Base-by-base conservation (phyloP, 441 rosid species). In the Flueggea neowawraea region DNA sequence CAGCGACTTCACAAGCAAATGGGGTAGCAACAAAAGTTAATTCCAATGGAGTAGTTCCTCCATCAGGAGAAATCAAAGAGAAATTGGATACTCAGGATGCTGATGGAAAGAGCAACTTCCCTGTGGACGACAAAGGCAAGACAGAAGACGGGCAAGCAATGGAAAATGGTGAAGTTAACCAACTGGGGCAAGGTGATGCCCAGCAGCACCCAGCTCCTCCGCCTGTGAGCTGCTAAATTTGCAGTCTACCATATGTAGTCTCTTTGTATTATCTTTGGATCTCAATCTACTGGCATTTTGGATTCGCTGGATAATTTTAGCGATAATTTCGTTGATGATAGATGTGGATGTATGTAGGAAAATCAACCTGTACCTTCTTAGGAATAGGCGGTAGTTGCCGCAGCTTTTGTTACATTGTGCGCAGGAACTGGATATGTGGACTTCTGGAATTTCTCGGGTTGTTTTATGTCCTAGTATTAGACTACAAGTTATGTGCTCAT, bases 271-370 rank as follows among this genome's bases (percentile, higher is more conserved):
- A 66, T 17, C 10, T 41, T n/a, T 56, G 41, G 52, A 51, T 52
- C 62, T 47, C 65, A 57, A 57, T 45, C 43, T n/a, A 57, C 51
- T 61, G 69, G 63, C 76, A 32, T 68, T 55, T 52, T 52, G 64
- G 66, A 65, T 66, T 66, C 44, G 28, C 14, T 76, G 81, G 76
- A 72, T 79, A 76, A 76, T 74, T 77, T 72, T 80, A 72, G 69
- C 75, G 14, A 63, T 65, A 54, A 71, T 73, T 33, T 58, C 17
- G 72, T 71, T 61, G 64, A 54, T 71, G 58, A 62, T 82, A 75
- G 77, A 75, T 70, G 68, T 60, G 65, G 69, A 53, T 75, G 70
- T 63, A 60, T 57, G 73, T 59, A 61, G 72, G 81, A 64, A 67
- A 64, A 59, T 69, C 61, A 56, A 59, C 63, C 47, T 57, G n/a